Evolutionary conservation across 768 basidiomycete species (phyloP), one percentile per base, ranked within the genome.

Genomic region (Solioccasus polychromus): DNA sequence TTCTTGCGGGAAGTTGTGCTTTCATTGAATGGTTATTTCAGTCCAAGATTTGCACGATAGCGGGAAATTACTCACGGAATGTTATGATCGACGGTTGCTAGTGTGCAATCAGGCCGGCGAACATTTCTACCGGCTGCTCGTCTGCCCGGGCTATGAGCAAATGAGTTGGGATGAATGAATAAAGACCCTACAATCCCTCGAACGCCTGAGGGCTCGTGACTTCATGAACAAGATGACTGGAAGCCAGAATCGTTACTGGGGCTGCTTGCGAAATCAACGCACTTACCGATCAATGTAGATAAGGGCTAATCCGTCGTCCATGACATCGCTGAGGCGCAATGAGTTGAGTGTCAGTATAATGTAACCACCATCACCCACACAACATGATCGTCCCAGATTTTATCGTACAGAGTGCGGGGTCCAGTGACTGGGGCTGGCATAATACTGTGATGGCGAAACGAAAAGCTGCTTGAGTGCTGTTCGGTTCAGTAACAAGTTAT

Each of bases 381-480:
- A 61, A 95, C 81, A 71, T 97, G 95, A 64, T 97, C 92, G 54
- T 96, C 92, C 83, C 90, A 96, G 53, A 97, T 92, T 73, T 97
- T 97, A 71, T 98, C 95, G 69, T 97, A 96, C 24, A 98, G 75
- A 28, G 95, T 97, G 50, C 92, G 83, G 9, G 92, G 91, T 18
- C 74, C 68, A 43, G 71, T 54, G 15, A 75, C 66, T n/a, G 79
- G 67, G 25, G 70, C 74, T 35, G 82, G 78, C 83, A 84, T 84
- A 25, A n/a, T 35, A 37, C 15, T 53, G 23, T 10, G 32, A 19
- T 26, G 29, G 10, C 24, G 23, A 22, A 18, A 17, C 14, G 36
- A 50, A 41, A 49, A 39, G 35, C 38, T 25, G 44, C 3, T 35
- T 14, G 5, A 17, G 23, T 36, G 25, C 19, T 32, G 15, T 19